A percentile compares a stretch with the other conserved stretches of the same genome.
Conservation (phyloP, 2,329 filamentous ascomycete genomes). For the Aspergillus novoparasiticus region DNA sequence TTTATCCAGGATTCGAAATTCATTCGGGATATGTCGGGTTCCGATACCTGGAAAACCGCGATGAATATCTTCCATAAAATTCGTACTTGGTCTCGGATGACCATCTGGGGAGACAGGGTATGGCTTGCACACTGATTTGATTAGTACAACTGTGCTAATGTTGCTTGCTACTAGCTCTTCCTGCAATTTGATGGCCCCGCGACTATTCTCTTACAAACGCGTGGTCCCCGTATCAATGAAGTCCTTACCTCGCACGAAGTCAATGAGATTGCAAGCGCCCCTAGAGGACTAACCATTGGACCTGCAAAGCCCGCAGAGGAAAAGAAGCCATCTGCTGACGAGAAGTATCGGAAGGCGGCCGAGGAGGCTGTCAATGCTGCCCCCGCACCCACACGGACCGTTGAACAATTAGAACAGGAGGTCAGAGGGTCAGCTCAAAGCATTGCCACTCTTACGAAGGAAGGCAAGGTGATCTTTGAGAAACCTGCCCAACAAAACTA, state of each 20-base stretch:
- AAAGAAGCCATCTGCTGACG: conserved; percentile 17
- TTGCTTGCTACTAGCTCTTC: conserved; percentile 61
- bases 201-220: conserved; percentile 84
- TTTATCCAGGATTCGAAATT: conserved; percentile 73
- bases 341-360: conserved; percentile 22
- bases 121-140: conserved; percentile 23
- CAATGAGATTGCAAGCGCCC: conserved; percentile 84
- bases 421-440: conserved; percentile 32
- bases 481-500: conserved; percentile 27
- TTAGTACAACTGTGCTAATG: conserved; percentile 5
- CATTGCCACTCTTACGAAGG: conserved; percentile 59
- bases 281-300: conserved; percentile 68
- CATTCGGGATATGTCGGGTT: conserved; percentile 70
- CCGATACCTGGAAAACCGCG: conserved; percentile 71
- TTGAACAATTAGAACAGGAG: conserved; percentile 34
- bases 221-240: conserved; percentile 78
- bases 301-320: conserved; percentile 49
- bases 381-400: conserved; percentile 29
- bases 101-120: conserved; percentile 88
- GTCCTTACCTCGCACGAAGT: conserved; percentile 76
- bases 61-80: conserved; percentile 67
- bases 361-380: conserved; percentile 27
- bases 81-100: conserved; percentile 75
- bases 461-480: conserved; percentile 69
- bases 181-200: conserved; percentile 84